These are phyloP conservation scores for Kazachstania taianensis DNA, from an alignment of 805 yeast species.

Conservation along the genomic window DNA sequence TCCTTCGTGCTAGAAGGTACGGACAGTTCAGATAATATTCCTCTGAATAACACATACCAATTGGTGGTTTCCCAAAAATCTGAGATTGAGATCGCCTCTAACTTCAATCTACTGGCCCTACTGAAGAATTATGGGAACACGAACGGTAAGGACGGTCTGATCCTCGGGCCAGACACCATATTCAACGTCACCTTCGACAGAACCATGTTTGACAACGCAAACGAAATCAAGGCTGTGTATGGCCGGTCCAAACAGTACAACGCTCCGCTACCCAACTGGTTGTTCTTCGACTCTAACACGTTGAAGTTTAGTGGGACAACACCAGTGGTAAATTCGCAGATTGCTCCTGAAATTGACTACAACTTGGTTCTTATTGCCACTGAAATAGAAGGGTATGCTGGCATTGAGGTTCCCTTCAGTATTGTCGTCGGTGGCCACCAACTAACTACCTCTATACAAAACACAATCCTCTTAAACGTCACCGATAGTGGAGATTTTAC, in stretches of 20 bases:
- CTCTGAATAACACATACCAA: constrained; percentile 40
- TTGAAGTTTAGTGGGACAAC: constrained; percentile 78
- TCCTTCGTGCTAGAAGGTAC: constrained; percentile 51
- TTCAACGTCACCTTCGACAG: constrained; percentile 58
- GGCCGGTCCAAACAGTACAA: constrained; percentile 67
- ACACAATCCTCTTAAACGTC: constrained; percentile 51
- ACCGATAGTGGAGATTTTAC: constrained; percentile 48
- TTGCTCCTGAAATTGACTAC: constrained; percentile 77
- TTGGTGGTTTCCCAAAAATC: constrained; percentile 50
- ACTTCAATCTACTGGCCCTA: constrained; percentile 34
- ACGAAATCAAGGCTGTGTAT: constrained; percentile 43
- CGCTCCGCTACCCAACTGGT: constrained; percentile 89
- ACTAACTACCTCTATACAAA: constrained; percentile 55
- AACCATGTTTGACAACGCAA: constrained; percentile 47
- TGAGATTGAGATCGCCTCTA: constrained; percentile 37
- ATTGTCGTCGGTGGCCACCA: constrained; percentile 83
- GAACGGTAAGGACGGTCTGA: constrained; percentile 65
- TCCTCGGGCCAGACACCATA: constrained; percentile 56
- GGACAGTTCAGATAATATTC: constrained; percentile 42
- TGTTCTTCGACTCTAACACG: constrained; percentile 49
- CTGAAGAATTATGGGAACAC: constrained; percentile 60
- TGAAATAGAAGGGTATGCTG: constrained; percentile 65
- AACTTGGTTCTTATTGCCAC: constrained; percentile 68
- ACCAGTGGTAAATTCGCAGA: constrained; percentile 72
- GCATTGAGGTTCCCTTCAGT: constrained; percentile 57